Conservation (phyloP, 202 grass and related monocot genomes). For the Zoysia matrella region DNA sequence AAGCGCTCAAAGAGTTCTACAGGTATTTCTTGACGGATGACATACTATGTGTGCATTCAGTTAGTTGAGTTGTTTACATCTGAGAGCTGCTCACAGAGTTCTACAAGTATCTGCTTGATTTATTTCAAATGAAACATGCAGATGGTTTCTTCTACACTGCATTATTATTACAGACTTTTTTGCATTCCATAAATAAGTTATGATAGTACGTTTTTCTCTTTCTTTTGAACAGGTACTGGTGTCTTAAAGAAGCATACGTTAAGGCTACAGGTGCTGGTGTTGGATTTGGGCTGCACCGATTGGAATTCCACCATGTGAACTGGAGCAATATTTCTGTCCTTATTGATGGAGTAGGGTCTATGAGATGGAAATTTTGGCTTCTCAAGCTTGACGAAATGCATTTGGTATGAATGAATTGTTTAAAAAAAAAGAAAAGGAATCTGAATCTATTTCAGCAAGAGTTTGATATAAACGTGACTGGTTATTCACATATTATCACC, state of each 20-base stretch:
- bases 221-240: conserved; percentile 60
- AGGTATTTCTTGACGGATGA: conserved; percentile 40
- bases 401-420: conserved; percentile 48
- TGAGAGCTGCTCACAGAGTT: not conserved
- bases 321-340: conserved; percentile 62
- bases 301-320: no score
- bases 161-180: not conserved
- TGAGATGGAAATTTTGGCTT: conserved; percentile 67
- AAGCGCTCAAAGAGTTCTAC: conserved; percentile 68
- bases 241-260: no score
- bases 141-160: not conserved
- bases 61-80: not conserved
- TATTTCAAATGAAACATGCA: not conserved
- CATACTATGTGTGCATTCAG: not conserved
- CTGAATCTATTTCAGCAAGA: not conserved
- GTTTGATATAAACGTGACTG: conserved; percentile 4
- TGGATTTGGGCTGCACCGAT: no score
- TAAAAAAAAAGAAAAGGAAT: not conserved
- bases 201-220: not conserved
- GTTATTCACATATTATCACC: not conserved
- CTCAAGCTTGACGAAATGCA: no score
- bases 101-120: not conserved
- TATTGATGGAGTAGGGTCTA: conserved; percentile 64
- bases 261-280: no score
- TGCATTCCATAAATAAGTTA: not conserved